Evolutionary conservation across 2,329 filamentous ascomycete species (phyloP), one percentile per base, ranked within the genome.

Genomic region (Aureobasidium sp.): DNA sequence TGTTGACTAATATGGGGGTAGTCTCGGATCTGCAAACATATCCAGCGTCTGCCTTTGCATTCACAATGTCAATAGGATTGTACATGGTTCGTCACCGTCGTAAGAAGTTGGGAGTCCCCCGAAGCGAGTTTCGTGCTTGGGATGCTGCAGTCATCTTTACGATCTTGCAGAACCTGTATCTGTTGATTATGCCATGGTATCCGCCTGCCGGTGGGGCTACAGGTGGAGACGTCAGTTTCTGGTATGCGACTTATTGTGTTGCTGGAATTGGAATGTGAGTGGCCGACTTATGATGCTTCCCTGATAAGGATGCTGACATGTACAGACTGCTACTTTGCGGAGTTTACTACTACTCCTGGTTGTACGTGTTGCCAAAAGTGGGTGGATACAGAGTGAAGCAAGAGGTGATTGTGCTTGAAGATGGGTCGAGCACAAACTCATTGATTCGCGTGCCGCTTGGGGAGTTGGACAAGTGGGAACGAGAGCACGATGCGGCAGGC

Each of bases 141-240:
- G 64, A 81, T 54, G 49, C 75, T 0, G 71, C 77, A 0, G 65
- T 87, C 1, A 60, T 77, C 6, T 85, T 88, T 65, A 80, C 76
- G 44, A 75, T 84, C 40, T 63, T 80, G 0, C 68, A 81, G 0
- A 78, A 85, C 48, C 53, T 82, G 0, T 87, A 81, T 55, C 69
- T 86, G 39, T 68, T 88, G 2, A 74, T 82, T 14, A 85, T 86
- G 74, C 84, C 85, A 0, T 88, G 84, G 85, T 84, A 81, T 58
- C 85, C 84, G 2, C 85, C 85, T 0, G 71, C 73, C 1, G 75
- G 71, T 0, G 84, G 84, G 0, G 70, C 70, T 0, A 75, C 77
- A 29, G 79, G 77, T 0, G 84, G 83, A 0, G 79, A 84, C 53
- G 84, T 87, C 1, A 84, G 78, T 50, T 88, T 89, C 66, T 88